A percentile compares a stretch with the other conserved stretches of the same genome.
These are phyloP conservation scores for Penicillium samsonianum DNA, from an alignment of 495 filamentous ascomycete species.

Conservation along the genomic window DNA sequence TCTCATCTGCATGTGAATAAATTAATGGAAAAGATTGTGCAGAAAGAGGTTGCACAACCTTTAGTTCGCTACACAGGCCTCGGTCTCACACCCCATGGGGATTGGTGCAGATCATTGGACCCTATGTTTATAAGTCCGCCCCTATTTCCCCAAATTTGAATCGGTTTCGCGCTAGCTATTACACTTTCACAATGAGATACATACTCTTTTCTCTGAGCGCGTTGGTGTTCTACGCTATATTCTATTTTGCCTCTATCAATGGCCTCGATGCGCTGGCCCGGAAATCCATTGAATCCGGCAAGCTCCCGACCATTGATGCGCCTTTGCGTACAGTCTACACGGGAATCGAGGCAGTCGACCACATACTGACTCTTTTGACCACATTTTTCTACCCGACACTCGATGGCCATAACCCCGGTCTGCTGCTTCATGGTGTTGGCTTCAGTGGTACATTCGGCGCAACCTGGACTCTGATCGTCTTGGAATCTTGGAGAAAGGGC, in stretches of 20 bases:
- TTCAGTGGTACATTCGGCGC: constrained; percentile 57
- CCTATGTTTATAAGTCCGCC: not conserved
- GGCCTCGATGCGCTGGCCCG: constrained; percentile 36
- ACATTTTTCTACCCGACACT: constrained; percentile 57
- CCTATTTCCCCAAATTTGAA: not conserved
- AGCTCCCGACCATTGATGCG: constrained; percentile 43
- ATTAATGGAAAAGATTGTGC: not conserved
- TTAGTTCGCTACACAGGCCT: not conserved
- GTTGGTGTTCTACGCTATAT: constrained; percentile 44
- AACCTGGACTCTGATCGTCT: constrained; percentile 54
- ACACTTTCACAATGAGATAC: constrained; percentile 28
- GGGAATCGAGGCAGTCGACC: constrained; percentile 51
- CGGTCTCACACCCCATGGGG: constrained; percentile 7
- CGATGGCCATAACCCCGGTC: constrained; percentile 49
- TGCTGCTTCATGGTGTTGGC: constrained; percentile 49
- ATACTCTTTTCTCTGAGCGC: constrained; percentile 45
- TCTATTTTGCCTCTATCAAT: constrained; percentile 44
- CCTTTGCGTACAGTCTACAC: constrained; percentile 51
- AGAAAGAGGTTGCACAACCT: not conserved
- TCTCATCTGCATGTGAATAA: constrained; percentile 14
- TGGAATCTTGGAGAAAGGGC: constrained; percentile 58
- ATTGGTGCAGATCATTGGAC: not conserved
- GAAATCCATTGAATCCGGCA: constrained; percentile 32
- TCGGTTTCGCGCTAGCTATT: not conserved
- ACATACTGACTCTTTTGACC: constrained; percentile 47